Evolutionary conservation across 23 red algal genomes (phyloP).

Genomic region (Gracilariopsis chorda): DNA sequence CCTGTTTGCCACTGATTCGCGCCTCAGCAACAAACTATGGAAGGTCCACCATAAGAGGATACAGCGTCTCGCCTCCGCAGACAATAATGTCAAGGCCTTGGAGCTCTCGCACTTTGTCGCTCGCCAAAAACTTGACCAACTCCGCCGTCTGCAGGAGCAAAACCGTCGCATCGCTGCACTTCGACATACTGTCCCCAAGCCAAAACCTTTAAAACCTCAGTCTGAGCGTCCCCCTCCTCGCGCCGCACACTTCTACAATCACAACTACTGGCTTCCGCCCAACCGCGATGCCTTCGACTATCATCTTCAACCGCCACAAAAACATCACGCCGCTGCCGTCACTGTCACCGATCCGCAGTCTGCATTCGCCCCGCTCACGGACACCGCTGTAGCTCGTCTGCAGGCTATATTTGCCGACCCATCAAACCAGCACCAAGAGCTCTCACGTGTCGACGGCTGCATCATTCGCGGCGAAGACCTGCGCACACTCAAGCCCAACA

Average conservation of each 20-base stretch:
- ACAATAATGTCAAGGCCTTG: background rate
- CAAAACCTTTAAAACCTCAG: background rate
- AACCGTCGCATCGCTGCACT: background rate
- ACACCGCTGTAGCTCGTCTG: slow-evolving; percentile 10
- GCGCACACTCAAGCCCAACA: slow-evolving; percentile 55
- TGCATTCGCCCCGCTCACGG: slow-evolving; percentile 41
- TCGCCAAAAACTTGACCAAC: background rate
- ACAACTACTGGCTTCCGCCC: background rate
- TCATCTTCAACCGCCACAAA: background rate
- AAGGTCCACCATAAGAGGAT: background rate
- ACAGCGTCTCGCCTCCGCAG: background rate
- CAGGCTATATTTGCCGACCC: background rate
- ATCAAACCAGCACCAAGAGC: background rate
- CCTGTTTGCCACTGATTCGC: background rate
- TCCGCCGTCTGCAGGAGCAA: background rate
- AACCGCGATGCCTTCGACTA: background rate
- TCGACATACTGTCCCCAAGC: background rate
- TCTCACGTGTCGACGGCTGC: slow-evolving; percentile 38
- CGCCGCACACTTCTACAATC: background rate
- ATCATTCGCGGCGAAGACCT: slow-evolving; percentile 64
- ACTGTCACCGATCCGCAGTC: slow-evolving; percentile 47
- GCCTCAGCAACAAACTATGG: background rate
- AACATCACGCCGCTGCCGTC: background rate
- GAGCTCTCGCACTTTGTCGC: background rate
- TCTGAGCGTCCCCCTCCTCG: background rate